Base-by-base conservation (phyloP, 2,329 filamentous ascomycete genomes). In the Beauveria bassiana region DNA sequence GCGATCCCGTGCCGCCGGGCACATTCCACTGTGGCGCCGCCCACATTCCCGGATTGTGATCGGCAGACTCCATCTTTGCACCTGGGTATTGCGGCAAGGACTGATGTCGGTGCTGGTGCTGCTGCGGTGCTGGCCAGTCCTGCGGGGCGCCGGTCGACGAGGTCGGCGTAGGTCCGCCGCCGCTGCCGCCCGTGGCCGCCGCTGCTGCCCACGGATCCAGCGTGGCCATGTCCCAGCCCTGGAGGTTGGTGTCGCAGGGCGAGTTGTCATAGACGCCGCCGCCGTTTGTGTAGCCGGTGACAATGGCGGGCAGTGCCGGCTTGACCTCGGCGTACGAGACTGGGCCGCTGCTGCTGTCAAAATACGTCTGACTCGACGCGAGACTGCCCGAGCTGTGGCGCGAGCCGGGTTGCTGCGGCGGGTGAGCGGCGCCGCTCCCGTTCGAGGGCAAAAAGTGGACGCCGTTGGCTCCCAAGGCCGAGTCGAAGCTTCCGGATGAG, bases 401-500 rank as follows among this genome's bases (percentile, higher is more conserved):
- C 16, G 64, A 65, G 43, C 45, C 52, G 8, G 58, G 40, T 40
- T 62, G 61, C 38, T 65, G 61, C 24, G 22, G 34, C 22, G 34
- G 26, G 8, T 56, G 40, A 20, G 38, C 28, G 18, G 64, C 60
- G 22, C 57, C 69, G 38, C 66, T 70, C 63, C 68, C 68, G 9
- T 66, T 64, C 6, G 69, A 62, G 7, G 73, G 66, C 59, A 75
- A 59, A 61, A 71, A 76, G 59, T 66, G 68, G 45, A 73, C 70
- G 31, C 68, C 68, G 51, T 69, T 67, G 3, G 66, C 55, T 28
- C 69, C 68, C 67, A 74, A 70, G 62, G 62, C 66, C 54, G 72
- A 69, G 55, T 81, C 78, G 67, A 81, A 82, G 63, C 75, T 74
- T 63, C 75, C 75, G 18, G 72, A 68, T 47, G 77, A 73, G 66